A percentile compares a stretch with the other conserved stretches of the same genome.
phyloP scores from a whole-genome alignment of 2,329 filamentous ascomycete species.

The Aureobasidium musti region DNA sequence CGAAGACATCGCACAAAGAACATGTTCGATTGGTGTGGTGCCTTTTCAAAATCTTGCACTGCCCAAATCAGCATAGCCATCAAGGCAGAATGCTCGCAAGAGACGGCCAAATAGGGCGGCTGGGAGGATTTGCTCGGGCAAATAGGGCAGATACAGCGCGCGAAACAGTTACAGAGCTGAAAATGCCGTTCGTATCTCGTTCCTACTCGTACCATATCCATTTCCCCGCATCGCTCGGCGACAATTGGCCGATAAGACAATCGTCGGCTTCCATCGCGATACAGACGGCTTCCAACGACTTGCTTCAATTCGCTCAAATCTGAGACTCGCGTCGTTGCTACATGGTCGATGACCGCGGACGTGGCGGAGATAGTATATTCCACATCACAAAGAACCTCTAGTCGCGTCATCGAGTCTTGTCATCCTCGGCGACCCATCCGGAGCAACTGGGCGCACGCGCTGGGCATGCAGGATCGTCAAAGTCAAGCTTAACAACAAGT shows the following conservation, averaged over 20 bases:
- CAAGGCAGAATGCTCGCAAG: neutral
- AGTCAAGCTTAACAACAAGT: conserved; percentile 26
- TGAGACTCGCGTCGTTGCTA: conserved; percentile 4
- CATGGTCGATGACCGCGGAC: conserved; percentile 7
- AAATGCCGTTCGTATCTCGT: conserved; percentile 21
- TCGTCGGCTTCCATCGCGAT: neutral
- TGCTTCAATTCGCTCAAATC: conserved; percentile 8
- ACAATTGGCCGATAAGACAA: conserved; percentile 4
- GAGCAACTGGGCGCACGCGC: conserved; percentile 19
- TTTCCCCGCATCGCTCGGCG: conserved; percentile 19
- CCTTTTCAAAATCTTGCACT: neutral
- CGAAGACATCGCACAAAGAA: no score
- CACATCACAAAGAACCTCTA: neutral
- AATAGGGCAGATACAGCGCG: neutral
- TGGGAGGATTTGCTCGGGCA: neutral
- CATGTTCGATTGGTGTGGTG: neutral
- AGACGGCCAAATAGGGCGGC: neutral
- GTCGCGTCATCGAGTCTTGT: conserved; percentile 24
- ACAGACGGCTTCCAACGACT: neutral
- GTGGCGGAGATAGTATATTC: conserved; percentile 9
- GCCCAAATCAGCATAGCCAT: neutral
- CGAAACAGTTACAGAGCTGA: conserved; percentile 11
- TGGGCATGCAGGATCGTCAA: conserved; percentile 25
- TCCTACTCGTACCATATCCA: neutral
- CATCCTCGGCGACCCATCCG: neutral